Conservation (phyloP, 2,329 filamentous ascomycete species). For the Grosmannia clavigera region DNA sequence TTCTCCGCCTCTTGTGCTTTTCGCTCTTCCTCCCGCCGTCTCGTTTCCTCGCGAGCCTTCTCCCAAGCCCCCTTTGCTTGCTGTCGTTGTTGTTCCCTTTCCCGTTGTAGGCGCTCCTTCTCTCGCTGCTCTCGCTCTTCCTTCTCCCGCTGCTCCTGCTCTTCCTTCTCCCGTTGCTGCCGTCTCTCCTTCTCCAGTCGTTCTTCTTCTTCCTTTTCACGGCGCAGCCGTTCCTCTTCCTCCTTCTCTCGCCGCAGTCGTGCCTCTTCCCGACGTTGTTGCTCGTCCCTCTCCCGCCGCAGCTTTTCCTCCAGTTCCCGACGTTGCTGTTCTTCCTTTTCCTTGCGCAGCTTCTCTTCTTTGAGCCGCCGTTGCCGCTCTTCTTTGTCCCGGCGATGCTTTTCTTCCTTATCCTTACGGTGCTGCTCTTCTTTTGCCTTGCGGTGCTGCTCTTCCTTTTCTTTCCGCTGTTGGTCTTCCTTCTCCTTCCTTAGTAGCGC, state of each 20-base stretch:
- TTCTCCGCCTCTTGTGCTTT: constrained; percentile 48
- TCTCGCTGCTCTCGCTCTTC: neutral
- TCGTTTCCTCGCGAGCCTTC: constrained; percentile 55
- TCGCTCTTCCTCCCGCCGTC: constrained; percentile 50
- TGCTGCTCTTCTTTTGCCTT: constrained; percentile 18
- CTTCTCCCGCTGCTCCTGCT: constrained; percentile 39
- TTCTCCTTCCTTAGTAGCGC: constrained; percentile 18
- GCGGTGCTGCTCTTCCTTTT: constrained; percentile 15
- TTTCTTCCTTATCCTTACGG: constrained; percentile 10
- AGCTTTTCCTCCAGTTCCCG: neutral
- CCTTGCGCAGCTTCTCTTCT: constrained; percentile 3
- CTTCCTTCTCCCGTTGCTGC: constrained; percentile 40
- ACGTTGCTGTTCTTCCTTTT: neutral
- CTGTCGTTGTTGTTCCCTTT: constrained; percentile 5
- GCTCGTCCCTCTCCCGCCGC: neutral
- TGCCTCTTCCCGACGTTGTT: constrained; percentile 5
- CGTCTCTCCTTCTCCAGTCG: constrained; percentile 24
- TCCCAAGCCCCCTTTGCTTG: constrained; percentile 46
- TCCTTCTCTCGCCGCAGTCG: constrained; percentile 39
- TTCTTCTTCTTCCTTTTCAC: constrained; percentile 39
- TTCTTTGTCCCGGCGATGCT: neutral
- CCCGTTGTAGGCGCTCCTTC: constrained; percentile 3
- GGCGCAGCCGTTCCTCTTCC: constrained; percentile 18
- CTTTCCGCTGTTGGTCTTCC: constrained; percentile 14
- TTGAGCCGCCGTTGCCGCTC: neutral